Conservation (phyloP, 257 asterid genomes). For the Primulina huaijiensis region DNA sequence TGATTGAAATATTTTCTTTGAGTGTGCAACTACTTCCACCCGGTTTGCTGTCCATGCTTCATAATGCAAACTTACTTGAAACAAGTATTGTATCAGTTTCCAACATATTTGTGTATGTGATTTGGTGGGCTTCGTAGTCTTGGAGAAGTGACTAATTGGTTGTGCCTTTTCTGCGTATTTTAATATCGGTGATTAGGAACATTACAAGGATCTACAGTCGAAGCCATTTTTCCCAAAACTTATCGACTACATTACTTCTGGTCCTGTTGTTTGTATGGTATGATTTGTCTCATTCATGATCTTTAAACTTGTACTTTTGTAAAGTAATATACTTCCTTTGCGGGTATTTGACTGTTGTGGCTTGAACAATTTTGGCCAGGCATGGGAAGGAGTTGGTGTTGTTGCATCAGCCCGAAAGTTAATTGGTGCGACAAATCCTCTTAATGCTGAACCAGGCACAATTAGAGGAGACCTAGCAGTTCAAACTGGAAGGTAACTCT, state of each 20-base stretch:
- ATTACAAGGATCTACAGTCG: slow-evolving; percentile 78
- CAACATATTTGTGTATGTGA: not conserved
- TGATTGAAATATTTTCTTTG: not conserved
- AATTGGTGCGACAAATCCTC: slow-evolving; percentile 93
- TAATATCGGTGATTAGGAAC: slow-evolving; percentile 49
- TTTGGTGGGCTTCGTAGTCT: not conserved
- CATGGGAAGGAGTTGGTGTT: slow-evolving; percentile 93
- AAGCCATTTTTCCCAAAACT: slow-evolving; percentile 87
- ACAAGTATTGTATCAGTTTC: not conserved
- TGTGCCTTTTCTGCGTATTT: not conserved
- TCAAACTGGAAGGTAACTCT: slow-evolving; percentile 81
- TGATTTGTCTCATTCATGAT: slow-evolving; percentile 5
- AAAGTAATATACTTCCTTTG: not conserved
- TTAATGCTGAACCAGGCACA: slow-evolving; percentile 93
- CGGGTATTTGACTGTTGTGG: slow-evolving; percentile 16
- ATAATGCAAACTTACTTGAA: not conserved
- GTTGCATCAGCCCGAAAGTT: slow-evolving; percentile 94
- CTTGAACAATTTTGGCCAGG: slow-evolving; percentile 37
- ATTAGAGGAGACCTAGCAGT: slow-evolving; percentile 96
- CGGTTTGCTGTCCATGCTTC: not conserved
- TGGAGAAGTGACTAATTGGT: not conserved
- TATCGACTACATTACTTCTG: slow-evolving; percentile 75
- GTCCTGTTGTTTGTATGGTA: slow-evolving; percentile 98
- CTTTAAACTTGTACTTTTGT: not conserved
- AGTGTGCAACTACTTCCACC: not conserved